Evolutionary conservation across 192 early-diverging fungal species (phyloP).

Genomic region (Glomus cerebriforme): DNA sequence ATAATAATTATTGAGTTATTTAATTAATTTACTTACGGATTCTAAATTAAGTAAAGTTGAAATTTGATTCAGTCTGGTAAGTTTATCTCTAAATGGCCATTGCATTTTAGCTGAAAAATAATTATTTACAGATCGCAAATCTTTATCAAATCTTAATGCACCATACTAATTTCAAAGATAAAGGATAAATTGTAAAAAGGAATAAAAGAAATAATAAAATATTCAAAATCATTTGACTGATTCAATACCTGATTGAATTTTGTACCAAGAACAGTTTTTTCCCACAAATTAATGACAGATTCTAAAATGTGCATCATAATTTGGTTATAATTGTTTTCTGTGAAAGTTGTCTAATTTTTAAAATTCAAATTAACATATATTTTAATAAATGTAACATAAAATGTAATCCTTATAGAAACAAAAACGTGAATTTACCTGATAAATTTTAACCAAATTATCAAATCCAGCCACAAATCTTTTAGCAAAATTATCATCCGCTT

Average conservation of each 20-base stretch:
- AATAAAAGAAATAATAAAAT: not conserved
- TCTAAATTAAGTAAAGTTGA: constrained; percentile 83
- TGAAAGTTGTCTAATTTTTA: constrained; percentile 51
- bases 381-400: too few relatives aligned
- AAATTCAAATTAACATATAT: not conserved
- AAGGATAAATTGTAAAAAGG: not conserved
- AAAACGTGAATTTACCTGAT: constrained; percentile 51
- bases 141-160: constrained; percentile 90
- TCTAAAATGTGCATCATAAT: constrained; percentile 67
- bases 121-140: constrained; percentile 73
- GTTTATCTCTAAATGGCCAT: constrained; percentile 69
- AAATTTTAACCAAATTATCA: constrained; percentile 54
- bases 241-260: constrained; percentile 79
- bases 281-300: constrained; percentile 80
- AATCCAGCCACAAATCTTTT: constrained; percentile 81
- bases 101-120: constrained; percentile 64
- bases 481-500: constrained; percentile 79
- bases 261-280: constrained; percentile 79
- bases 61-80: constrained; percentile 83
- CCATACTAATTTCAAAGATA: constrained; percentile 63
- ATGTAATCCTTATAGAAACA: not conserved
- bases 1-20: not conserved
- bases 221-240: not conserved
- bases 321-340: constrained; percentile 69
- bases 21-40: constrained; percentile 40